Evolutionary conservation across 371 early-diverging fungal species (phyloP).

Genomic region (Nosema muscidifuracis): DNA sequence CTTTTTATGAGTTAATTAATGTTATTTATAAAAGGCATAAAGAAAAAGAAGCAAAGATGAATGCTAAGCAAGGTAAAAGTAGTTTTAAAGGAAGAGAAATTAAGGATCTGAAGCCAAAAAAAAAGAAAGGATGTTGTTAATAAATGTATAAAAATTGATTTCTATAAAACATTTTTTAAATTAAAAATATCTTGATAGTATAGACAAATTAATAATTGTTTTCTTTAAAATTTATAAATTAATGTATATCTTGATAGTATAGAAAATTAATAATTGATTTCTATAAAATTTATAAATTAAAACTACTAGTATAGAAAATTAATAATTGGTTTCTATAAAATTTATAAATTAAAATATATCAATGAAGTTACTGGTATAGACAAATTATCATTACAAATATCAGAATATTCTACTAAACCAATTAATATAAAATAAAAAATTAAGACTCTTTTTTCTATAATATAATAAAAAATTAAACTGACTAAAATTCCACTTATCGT

Average conservation of each 20-base stretch:
- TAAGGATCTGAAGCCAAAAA: slow-evolving; percentile 2
- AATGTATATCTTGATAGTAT: too few species aligned
- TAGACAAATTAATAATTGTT: too few species aligned
- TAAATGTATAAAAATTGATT: neutral
- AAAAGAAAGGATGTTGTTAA: slow-evolving; percentile 35
- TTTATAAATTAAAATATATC: slow-evolving; percentile 29
- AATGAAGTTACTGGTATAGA: slow-evolving; percentile 32
- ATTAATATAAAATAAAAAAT: slow-evolving; percentile 27
- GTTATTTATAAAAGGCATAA: slow-evolving; percentile 65
- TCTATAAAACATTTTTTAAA: too few species aligned
- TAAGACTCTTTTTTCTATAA: slow-evolving; percentile 4
- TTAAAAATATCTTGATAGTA: too few species aligned
- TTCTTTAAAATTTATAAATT: too few species aligned
- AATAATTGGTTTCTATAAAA: too few species aligned
- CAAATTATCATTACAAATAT: slow-evolving; percentile 40
- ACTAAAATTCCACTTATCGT: slow-evolving; percentile 10
- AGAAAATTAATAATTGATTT: too few species aligned
- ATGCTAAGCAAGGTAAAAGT: slow-evolving; percentile 4
- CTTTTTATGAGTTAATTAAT: slow-evolving; percentile 76
- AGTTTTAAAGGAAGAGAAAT: slow-evolving; percentile 5
- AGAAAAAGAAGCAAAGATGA: slow-evolving; percentile 14
- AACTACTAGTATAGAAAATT: too few species aligned
- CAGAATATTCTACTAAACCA: slow-evolving; percentile 28
- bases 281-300: too few species aligned
- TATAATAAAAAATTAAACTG: slow-evolving; percentile 11